Percentiles rank a stretch among this genome's conserved stretches.
Conservation (phyloP, 2,329 filamentous ascomycete species). For the Nemania abortiva region DNA sequence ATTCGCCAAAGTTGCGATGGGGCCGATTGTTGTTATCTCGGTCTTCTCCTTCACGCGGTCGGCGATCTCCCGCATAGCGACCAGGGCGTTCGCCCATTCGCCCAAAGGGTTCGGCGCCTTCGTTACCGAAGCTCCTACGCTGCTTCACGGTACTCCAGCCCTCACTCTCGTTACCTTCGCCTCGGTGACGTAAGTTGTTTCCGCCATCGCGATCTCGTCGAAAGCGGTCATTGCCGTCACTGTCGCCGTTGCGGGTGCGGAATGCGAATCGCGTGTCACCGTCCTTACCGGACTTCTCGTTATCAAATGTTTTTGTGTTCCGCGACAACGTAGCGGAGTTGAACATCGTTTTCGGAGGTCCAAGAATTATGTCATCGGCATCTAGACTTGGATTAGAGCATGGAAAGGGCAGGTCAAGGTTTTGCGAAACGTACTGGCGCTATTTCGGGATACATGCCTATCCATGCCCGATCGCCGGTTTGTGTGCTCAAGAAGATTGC, state of each 20-base stretch:
- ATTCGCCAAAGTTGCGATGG: slow-evolving; percentile 64
- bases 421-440: slow-evolving; percentile 62
- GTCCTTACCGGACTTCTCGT: slow-evolving; percentile 66
- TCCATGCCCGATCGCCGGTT: slow-evolving; percentile 66
- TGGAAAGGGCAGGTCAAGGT: slow-evolving; percentile 19
- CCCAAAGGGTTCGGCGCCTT: slow-evolving; percentile 78
- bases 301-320: slow-evolving; percentile 61
- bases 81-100: slow-evolving; percentile 68
- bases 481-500: slow-evolving; percentile 60
- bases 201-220: slow-evolving; percentile 59
- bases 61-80: slow-evolving; percentile 56
- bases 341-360: slow-evolving; percentile 85
- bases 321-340: slow-evolving; percentile 76
- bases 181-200: slow-evolving; percentile 64
- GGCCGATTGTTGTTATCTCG: slow-evolving; percentile 68
- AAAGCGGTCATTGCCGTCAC: slow-evolving; percentile 55
- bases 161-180: slow-evolving; percentile 72
- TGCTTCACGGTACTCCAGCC: slow-evolving; percentile 81
- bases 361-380: slow-evolving; percentile 85
- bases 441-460: slow-evolving; percentile 67
- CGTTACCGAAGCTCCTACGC: slow-evolving; percentile 78
- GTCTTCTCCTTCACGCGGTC: slow-evolving; percentile 58
- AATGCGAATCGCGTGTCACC: slow-evolving; percentile 67
- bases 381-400: slow-evolving; percentile 59
- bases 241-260: slow-evolving; percentile 64